Base-by-base conservation (phyloP, 352 stramenopile species). In the Phytophthora lateralis region DNA sequence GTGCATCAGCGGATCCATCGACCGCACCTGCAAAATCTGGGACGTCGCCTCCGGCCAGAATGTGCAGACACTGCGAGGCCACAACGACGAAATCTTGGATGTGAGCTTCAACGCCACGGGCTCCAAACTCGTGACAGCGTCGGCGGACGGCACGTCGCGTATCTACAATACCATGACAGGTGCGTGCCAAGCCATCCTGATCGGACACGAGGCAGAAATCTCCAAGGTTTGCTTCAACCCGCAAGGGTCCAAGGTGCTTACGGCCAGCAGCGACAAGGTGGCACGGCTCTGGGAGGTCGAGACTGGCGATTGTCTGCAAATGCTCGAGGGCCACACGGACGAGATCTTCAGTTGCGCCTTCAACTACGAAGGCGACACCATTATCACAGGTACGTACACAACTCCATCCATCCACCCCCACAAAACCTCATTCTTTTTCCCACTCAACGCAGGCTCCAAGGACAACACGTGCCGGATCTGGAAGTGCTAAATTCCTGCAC, bases 91-190 rank as follows among this genome's bases (percentile, higher is more conserved):
- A 71, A 98, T 98, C 37, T 69, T 98, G 44, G 94, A 98, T 66
- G 95, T 98, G 56, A 89, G 78, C 60, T 98, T 98, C 78, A 98
- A 98, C 63, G 80, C 85, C n/a, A 98, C 90, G 6, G 91, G 91
- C 15, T 96, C 87, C n/a, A 97, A 97, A 69, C 75, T 98, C 37
- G 93, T 98, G 55, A 98, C 95, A 9, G 94, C 90, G 11, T 97
- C 88, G 26, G 90, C 90, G 7, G 95, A 98, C 56, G 92, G 91
- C 60, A 98, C 91, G 20, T 95, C 91, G 6, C 88, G 94, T 24
- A 96, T 98, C 46, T 98, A 98, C 80, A 98, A 98, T 63, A 98
- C 93, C 20, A 97, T 97, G 82, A 98, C 94, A n/a, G 91, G 93
- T 14, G 91, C 89, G 4, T 98, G 95, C 54, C 86, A 97, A 64